Conservation (phyloP, 75 land plant genomes). For the Cupressus sempervirens region DNA sequence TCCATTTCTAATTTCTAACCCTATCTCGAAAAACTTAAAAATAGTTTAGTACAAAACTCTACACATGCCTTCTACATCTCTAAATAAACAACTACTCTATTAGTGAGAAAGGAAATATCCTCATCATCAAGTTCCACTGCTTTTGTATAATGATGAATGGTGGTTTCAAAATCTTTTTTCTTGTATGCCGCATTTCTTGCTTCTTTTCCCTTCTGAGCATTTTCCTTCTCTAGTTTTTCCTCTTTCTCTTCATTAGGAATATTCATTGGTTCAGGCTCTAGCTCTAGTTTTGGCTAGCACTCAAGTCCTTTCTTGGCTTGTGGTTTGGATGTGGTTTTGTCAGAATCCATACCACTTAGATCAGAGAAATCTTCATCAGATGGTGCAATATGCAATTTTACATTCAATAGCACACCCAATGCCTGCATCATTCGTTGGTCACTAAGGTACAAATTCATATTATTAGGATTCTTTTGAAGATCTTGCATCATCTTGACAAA, state of each 20-base stretch:
- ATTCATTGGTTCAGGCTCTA: slow-evolving; percentile 79
- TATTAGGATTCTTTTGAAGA: slow-evolving; percentile 80
- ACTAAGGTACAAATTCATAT: slow-evolving; percentile 55
- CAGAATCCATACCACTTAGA: slow-evolving; percentile 10
- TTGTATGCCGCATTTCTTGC: slow-evolving; percentile 93
- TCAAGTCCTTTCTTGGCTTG: neutral
- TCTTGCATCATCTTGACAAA: slow-evolving; percentile 81
- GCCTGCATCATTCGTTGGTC: slow-evolving; percentile 95
- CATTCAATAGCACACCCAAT: slow-evolving; percentile 68
- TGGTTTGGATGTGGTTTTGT: slow-evolving; percentile 15
- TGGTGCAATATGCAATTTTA: slow-evolving; percentile 48
- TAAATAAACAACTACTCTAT: slow-evolving; percentile 90
- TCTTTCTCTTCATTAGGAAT: slow-evolving; percentile 67
- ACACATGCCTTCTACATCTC: slow-evolving; percentile 82
- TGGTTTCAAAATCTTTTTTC: slow-evolving; percentile 87
- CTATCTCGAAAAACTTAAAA: neutral
- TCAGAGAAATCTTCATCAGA: slow-evolving; percentile 20
- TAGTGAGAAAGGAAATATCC: slow-evolving; percentile 91
- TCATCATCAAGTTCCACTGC: slow-evolving; percentile 90
- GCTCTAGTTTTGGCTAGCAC: slow-evolving; percentile 33
- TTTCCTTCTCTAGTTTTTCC: slow-evolving; percentile 47
- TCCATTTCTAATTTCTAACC: slow-evolving; percentile 81
- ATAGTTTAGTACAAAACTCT: neutral
- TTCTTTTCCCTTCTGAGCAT: slow-evolving; percentile 90
- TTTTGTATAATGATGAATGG: slow-evolving; percentile 69